Conservation (phyloP, 352 stramenopile species). For the Globisporangium perplexum region DNA sequence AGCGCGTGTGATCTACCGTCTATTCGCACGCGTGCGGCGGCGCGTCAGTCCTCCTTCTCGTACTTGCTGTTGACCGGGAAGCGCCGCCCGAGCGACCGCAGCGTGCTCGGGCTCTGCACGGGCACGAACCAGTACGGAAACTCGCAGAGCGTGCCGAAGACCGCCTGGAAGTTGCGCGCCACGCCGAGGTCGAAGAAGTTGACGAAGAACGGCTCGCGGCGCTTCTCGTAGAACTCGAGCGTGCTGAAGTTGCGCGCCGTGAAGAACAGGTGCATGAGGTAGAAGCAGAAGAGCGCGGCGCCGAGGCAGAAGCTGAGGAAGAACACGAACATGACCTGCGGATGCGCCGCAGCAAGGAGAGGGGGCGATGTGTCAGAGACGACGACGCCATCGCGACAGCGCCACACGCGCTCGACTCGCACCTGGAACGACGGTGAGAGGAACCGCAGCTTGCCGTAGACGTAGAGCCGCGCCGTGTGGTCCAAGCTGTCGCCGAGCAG, state of each 20-base stretch:
- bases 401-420: not conserved
- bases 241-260: slow-evolving; percentile 70
- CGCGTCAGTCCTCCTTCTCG: slow-evolving; percentile 42
- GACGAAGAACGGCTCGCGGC: slow-evolving; percentile 62
- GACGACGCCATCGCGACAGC: too few relatives aligned
- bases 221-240: slow-evolving; percentile 87
- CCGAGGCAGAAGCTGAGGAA: slow-evolving; percentile 66
- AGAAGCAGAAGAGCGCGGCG: slow-evolving; percentile 65
- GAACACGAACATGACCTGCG: slow-evolving; percentile 59
- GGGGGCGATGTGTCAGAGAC: too few relatives aligned
- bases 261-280: slow-evolving; percentile 71
- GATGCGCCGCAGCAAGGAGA: not conserved
- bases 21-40: not conserved
- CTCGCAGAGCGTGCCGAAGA: slow-evolving; percentile 61
- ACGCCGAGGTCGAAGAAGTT: slow-evolving; percentile 80
- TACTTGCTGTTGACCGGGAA: slow-evolving; percentile 58
- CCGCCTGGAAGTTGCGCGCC: slow-evolving; percentile 67
- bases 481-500: slow-evolving; percentile 50
- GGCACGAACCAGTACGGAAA: slow-evolving; percentile 72
- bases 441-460: slow-evolving; percentile 47
- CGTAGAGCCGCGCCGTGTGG: slow-evolving; percentile 42
- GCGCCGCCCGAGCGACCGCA: slow-evolving; percentile 29
- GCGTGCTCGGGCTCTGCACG: slow-evolving; percentile 44
- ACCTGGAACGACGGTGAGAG: slow-evolving; percentile 62
- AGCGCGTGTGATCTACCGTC: not conserved